phyloP scores from a whole-genome alignment of 345 rosid species.

The Boechera stricta region DNA sequence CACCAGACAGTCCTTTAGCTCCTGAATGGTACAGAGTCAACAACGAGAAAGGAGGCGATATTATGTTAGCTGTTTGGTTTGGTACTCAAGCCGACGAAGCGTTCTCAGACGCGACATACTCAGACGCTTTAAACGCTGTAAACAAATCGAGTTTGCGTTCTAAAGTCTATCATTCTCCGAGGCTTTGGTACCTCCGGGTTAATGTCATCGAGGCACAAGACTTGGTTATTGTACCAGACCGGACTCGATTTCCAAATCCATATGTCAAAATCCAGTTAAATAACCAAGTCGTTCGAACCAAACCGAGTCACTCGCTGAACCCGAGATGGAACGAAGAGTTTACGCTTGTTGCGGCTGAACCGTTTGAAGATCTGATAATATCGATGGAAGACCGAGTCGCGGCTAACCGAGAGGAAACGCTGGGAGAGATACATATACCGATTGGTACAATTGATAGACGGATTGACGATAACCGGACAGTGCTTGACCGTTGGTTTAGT shows the following conservation, averaged over 20 bases:
- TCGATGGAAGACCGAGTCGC: conserved; percentile 74
- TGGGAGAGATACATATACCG: conserved; percentile 62
- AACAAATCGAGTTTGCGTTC: conserved; percentile 67
- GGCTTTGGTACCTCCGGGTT: conserved; percentile 90
- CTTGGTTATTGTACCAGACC: conserved; percentile 56
- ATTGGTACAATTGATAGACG: conserved; percentile 58
- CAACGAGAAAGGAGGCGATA: conserved; percentile 71
- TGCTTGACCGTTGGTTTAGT: conserved; percentile 63
- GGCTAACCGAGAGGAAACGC: conserved; percentile 69
- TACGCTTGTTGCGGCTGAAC: conserved; percentile 89
- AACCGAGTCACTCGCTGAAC: conserved; percentile 59
- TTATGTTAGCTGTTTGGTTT: conserved; percentile 96
- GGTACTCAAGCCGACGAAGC: conserved; percentile 98
- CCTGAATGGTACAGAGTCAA: conserved; percentile 89
- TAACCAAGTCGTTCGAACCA: conserved; percentile 73
- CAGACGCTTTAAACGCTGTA: conserved; percentile 68
- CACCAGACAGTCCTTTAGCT: conserved; percentile 91
- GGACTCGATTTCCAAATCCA: conserved; percentile 65
- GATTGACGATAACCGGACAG: conserved; percentile 55
- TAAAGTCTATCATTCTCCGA: conserved; percentile 92
- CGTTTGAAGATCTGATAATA: conserved; percentile 77
- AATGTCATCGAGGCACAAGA: conserved; percentile 88
- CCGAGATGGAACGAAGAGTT: conserved; percentile 93
- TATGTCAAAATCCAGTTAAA: conserved; percentile 72
- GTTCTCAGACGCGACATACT: conserved; percentile 86